A percentile compares a stretch with the other conserved stretches of the same genome.
These are phyloP conservation scores for Saprolegnia parasitica DNA, from an alignment of 352 stramenopile genomes.

Conservation along the genomic window DNA sequence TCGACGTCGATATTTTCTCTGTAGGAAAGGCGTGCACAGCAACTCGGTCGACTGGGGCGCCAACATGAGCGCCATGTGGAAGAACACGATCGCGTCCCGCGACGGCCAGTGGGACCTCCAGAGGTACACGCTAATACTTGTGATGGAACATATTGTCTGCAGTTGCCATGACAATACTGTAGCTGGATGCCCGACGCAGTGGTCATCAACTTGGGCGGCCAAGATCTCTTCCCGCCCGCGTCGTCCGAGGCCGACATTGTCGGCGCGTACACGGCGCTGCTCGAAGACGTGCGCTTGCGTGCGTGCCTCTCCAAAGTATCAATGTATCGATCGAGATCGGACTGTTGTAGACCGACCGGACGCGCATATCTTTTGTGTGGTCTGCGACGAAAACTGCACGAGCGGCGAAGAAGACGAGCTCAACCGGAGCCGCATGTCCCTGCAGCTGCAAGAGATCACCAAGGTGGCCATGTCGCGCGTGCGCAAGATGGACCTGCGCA, in stretches of 20 bases:
- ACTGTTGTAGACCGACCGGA: constrained; percentile 52
- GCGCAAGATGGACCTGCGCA: constrained; percentile 68
- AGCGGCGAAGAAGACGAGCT: constrained; percentile 68
- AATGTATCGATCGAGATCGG: not conserved
- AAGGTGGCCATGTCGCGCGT: constrained; percentile 78
- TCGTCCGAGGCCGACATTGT: constrained; percentile 83
- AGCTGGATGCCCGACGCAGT: constrained; percentile 78
- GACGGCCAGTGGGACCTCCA: constrained; percentile 62
- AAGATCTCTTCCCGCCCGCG: constrained; percentile 77
- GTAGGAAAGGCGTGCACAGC: constrained; percentile 80
- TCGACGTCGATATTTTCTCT: constrained; percentile 18
- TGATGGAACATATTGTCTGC: not conserved
- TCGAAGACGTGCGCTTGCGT: constrained; percentile 76
- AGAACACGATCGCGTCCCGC: constrained; percentile 76
- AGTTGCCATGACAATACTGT: not conserved
- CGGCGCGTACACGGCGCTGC: constrained; percentile 58
- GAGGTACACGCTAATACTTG: too few relatives aligned
- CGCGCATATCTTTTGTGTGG: constrained; percentile 83
- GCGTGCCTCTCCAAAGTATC: constrained; percentile 31
- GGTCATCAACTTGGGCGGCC: constrained; percentile 78
- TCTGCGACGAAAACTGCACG: constrained; percentile 78
- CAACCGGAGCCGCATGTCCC: constrained; percentile 70
- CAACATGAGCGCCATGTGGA: constrained; percentile 78
- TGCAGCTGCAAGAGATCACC: constrained; percentile 81
- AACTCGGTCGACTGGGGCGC: constrained; percentile 79